Evolutionary conservation across 2,329 filamentous ascomycete species (phyloP).

Genomic region (Epichloe coenophiala): DNA sequence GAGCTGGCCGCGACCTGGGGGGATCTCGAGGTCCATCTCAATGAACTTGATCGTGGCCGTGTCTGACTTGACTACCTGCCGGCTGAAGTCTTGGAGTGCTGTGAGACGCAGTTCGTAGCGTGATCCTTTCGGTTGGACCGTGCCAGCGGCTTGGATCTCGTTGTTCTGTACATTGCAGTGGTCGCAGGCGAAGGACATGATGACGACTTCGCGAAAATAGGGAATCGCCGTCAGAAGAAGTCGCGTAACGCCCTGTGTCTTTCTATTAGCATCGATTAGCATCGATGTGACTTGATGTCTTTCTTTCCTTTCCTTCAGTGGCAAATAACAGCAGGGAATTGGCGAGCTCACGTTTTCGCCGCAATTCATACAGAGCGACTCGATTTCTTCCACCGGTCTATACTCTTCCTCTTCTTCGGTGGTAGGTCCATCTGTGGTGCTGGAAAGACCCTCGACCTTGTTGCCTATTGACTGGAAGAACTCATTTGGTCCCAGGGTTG

Average conservation of each 20-base stretch:
- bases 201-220: constrained; percentile 92
- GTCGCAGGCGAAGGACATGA: constrained; percentile 92
- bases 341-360: constrained; percentile 51
- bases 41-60: constrained; percentile 75
- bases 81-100: constrained; percentile 57
- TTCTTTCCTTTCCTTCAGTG: background rate
- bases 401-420: constrained; percentile 34
- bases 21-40: constrained; percentile 86
- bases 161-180: constrained; percentile 85
- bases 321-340: background rate
- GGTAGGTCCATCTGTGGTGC: constrained; percentile 21
- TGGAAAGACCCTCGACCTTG: constrained; percentile 41
- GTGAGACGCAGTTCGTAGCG: constrained; percentile 76
- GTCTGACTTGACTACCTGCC: constrained; percentile 88
- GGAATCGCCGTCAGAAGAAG: constrained; percentile 86
- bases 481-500: constrained; percentile 29
- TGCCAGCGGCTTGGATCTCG: constrained; percentile 83
- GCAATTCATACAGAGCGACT: constrained; percentile 81
- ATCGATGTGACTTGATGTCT: background rate
- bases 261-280: background rate
- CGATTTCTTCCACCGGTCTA: constrained; percentile 51
- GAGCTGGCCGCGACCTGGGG: constrained; percentile 83
- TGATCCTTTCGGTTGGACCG: constrained; percentile 78
- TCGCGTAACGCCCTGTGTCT: constrained; percentile 59
- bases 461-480: constrained; percentile 51